Conservation (phyloP, 2,329 filamentous ascomycete species). For the Pseudogymnoascus sp. region DNA sequence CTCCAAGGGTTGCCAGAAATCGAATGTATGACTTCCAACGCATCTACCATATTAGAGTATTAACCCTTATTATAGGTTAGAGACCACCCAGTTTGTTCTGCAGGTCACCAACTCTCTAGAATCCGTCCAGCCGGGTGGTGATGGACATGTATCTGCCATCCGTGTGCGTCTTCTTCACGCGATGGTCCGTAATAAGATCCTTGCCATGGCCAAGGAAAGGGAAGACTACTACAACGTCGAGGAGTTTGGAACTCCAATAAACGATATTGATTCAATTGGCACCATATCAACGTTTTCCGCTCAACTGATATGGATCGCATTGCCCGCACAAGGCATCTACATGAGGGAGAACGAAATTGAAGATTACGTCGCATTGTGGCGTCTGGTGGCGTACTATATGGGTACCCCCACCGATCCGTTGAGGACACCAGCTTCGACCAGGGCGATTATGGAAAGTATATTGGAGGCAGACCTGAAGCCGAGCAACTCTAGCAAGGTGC, state of each 20-base stretch:
- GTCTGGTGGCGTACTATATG: constrained; percentile 60
- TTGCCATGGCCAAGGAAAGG: constrained; percentile 43
- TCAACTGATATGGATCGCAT: constrained; percentile 50
- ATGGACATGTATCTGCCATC: constrained; percentile 51
- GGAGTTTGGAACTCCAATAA: constrained; percentile 54
- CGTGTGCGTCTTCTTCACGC: constrained; percentile 59
- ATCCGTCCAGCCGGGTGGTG: constrained; percentile 52
- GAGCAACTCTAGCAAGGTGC: constrained; percentile 48
- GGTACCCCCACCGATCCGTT: constrained; percentile 58
- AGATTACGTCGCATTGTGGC: constrained; percentile 61
- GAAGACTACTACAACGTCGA: constrained; percentile 53
- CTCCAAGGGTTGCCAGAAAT: constrained; percentile 48
- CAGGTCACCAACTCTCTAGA: constrained; percentile 52
- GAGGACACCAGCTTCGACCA: constrained; percentile 44
- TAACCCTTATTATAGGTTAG: constrained; percentile 34
- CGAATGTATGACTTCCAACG: constrained; percentile 25
- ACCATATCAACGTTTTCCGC: constrained; percentile 58
- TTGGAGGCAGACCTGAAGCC: constrained; percentile 57
- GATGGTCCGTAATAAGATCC: constrained; percentile 53
- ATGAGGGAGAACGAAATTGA: constrained; percentile 46
- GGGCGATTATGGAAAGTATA: constrained; percentile 56
- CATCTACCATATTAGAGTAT: neutral
- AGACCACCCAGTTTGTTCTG: constrained; percentile 35
- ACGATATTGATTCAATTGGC: constrained; percentile 55
- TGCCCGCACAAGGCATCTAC: constrained; percentile 56